Conservation (phyloP, 2,329 filamentous ascomycete species). For the Pyrenochaeta sp. region DNA sequence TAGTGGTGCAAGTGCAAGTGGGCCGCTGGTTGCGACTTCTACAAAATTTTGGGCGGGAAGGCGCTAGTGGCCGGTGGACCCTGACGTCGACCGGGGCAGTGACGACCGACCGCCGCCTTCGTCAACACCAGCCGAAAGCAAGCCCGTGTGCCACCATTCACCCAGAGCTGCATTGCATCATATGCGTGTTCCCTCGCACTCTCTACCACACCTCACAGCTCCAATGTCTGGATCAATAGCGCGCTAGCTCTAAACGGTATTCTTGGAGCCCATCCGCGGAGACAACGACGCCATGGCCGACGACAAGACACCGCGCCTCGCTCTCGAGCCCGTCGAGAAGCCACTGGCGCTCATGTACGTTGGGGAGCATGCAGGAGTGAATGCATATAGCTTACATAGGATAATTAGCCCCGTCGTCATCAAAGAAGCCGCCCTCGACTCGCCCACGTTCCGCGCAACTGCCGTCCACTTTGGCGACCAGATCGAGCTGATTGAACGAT, state of each 20-base stretch:
- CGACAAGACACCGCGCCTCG: slow-evolving; percentile 37
- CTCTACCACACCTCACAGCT: slow-evolving; percentile 26
- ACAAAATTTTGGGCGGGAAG: slow-evolving; percentile 35
- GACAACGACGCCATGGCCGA: slow-evolving; percentile 43
- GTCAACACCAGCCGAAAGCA: slow-evolving; percentile 13
- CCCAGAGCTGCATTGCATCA: slow-evolving; percentile 5
- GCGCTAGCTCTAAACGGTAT: too few relatives aligned
- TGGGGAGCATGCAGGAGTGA: not conserved
- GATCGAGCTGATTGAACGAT: slow-evolving; percentile 87
- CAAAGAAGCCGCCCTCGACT: slow-evolving; percentile 95
- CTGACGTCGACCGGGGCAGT: slow-evolving; percentile 28
- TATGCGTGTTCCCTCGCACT: slow-evolving; percentile 12
- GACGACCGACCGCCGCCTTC: slow-evolving; percentile 20
- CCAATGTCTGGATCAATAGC: slow-evolving; percentile 22
- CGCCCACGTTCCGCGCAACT: slow-evolving; percentile 90
- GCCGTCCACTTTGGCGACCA: slow-evolving; percentile 89
- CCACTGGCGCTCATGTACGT: slow-evolving; percentile 53
- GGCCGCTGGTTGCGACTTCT: slow-evolving; percentile 6
- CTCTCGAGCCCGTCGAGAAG: slow-evolving; percentile 49
- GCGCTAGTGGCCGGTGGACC: slow-evolving; percentile 29
- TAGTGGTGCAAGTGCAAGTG: slow-evolving; percentile 1
- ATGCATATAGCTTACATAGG: slow-evolving; percentile 18
- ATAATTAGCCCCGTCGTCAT: slow-evolving; percentile 75
- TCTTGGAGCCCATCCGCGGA: too few relatives aligned
- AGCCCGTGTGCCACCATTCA: too few relatives aligned